Evolutionary conservation across 768 basidiomycete genomes (phyloP).

Genomic region (Flagelloscypha sp.): DNA sequence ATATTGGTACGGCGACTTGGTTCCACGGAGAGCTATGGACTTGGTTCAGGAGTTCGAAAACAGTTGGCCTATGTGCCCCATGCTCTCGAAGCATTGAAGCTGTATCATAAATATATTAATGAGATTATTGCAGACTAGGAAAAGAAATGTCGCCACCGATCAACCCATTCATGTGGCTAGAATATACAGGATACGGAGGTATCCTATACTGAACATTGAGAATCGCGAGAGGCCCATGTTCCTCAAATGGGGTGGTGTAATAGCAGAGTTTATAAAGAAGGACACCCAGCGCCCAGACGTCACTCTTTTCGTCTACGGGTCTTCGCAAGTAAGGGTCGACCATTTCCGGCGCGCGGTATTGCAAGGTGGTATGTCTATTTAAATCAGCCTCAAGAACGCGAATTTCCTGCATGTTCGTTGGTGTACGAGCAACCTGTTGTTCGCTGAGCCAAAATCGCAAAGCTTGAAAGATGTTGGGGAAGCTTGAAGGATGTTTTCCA

Average conservation of each 20-base stretch:
- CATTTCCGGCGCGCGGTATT: slow-evolving; percentile 99
- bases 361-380: slow-evolving; percentile 90
- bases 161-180: slow-evolving; percentile 68
- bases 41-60: slow-evolving; percentile 76
- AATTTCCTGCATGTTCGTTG: slow-evolving; percentile 75
- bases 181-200: slow-evolving; percentile 84
- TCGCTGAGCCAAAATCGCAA: slow-evolving; percentile 96
- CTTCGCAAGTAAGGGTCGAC: slow-evolving; percentile 81
- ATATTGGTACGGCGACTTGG: slow-evolving; percentile 74
- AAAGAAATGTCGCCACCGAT: slow-evolving; percentile 52
- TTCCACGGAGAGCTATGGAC: slow-evolving; percentile 86
- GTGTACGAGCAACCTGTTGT: slow-evolving; percentile 60
- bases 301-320: slow-evolving; percentile 88
- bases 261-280: slow-evolving; percentile 97
- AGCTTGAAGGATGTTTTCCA: slow-evolving; percentile 95
- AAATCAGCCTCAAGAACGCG: slow-evolving; percentile 84
- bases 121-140: slow-evolving; percentile 4
- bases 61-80: slow-evolving; percentile 75
- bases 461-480: slow-evolving; percentile 82
- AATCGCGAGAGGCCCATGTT: slow-evolving; percentile 93
- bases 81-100: slow-evolving; percentile 92
- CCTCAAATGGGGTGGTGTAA: slow-evolving; percentile 98
- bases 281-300: slow-evolving; percentile 97
- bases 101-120: slow-evolving; percentile 23
- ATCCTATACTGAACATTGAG: slow-evolving; percentile 93